Base-by-base conservation (phyloP, 371 early-diverging fungal species). In the Actinomucor elegans region DNA sequence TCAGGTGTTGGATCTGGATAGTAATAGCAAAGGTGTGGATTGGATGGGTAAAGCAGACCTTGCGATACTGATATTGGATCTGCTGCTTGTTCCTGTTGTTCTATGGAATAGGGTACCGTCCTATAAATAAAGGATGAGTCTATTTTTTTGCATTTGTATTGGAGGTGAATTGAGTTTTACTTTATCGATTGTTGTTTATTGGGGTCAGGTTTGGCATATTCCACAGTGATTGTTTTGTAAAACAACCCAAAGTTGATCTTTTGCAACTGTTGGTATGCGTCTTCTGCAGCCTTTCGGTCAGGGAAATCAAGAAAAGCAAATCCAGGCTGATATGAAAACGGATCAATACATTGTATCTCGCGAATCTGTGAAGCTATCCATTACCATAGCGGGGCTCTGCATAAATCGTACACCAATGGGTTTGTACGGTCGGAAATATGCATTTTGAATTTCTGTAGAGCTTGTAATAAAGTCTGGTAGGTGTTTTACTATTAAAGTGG, bases 1-100 rank as follows among this genome's bases (percentile, higher is more conserved):
- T 75, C 76, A 5, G 73, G 71, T n/a, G 75, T 77, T 23, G 83
- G 80, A 26, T 71, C 73, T 21, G 83, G 83, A 61, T 83, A 83
- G 42, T 52, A 59, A 37, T 83, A 83, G 12, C 55, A 57, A 26
- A 83, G 50, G 24, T 76, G 67, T 9, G 83, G 83, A 32, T 74
- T 70, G 1, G 77, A 32, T 5, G 83, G 79, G 49, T 80, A 83
- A 12, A 68, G 36, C 17, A 61, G 15, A 2, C 28, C 48, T 9
- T 51, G 48, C 28, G 52, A 11, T 17, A 26, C 32, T 23, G 64
- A 47, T 4, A 60, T 28, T 7, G 64, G 61, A 0, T 49, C 55
- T 15, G 52, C 56, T 10, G 56, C 32, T 20, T 35, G 48, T 23
- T 48, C 48, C 9, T 52, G 48, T 31, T 66, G 58, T 33, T 48